phyloP scores from a whole-genome alignment of 306 rosid species.

The Trifolium repens region DNA sequence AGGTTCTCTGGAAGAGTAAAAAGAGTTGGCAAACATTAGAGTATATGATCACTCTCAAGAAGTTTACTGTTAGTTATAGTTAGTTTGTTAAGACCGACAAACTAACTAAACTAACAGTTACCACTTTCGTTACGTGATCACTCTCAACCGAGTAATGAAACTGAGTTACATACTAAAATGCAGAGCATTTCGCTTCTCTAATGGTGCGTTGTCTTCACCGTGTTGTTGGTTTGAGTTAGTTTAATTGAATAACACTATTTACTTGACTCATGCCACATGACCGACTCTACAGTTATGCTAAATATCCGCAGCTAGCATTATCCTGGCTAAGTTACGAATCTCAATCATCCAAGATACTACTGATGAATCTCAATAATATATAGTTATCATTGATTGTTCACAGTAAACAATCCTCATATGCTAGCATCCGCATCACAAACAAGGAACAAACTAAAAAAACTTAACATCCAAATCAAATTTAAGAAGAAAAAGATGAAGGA shows the following conservation, averaged over 20 bases:
- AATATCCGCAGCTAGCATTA: not conserved
- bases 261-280: not conserved
- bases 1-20: not conserved
- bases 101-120: too few relatives aligned
- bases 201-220: not conserved
- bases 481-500: constrained; percentile 6
- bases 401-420: not conserved
- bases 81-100: too few relatives aligned
- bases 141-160: too few relatives aligned
- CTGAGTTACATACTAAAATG: too few relatives aligned
- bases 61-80: too few relatives aligned
- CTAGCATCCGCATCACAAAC: not conserved
- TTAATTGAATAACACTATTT: not conserved
- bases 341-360: not conserved
- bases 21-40: too few relatives aligned
- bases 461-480: constrained; percentile 11
- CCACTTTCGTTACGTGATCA: too few relatives aligned
- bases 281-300: not conserved
- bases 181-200: too few relatives aligned
- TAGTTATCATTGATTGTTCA: not conserved
- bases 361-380: too few relatives aligned
- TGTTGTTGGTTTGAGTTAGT: not conserved
- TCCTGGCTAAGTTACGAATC: not conserved
- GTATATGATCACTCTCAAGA: too few relatives aligned
- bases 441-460: not conserved